Base-by-base conservation (phyloP, 805 yeast genomes). In the Sporopachydermia lactativora region DNA sequence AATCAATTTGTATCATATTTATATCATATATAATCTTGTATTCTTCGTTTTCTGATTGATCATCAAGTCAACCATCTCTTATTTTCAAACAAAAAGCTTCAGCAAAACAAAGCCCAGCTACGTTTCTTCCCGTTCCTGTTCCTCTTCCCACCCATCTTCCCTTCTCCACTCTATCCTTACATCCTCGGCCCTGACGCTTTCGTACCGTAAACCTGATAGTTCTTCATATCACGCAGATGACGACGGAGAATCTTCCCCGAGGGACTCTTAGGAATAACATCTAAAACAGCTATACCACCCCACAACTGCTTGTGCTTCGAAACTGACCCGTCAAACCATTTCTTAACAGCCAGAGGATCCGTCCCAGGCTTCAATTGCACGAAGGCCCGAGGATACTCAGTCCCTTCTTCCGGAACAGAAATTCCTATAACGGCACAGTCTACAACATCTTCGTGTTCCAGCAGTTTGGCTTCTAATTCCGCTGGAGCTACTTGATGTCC, bases 401-500 rank as follows among this genome's bases (percentile, higher is more conserved):
- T 86, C 51, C 86, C 72, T 51, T 85, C 95, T 55, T 83, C 94
- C 40, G 76, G 71, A 51, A 78, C 47, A 43, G 47, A 49, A 16
- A 59, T 76, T 42, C 96, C 96, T 47, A 84, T 83, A 41, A 86
- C 96, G 3, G 96, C 96, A 50, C 83, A 70, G 60, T 88, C 96
- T 35, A 78, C 73, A 38, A 88, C 96, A 41, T 70, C 64, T n/a
- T 70, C 70, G 61, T 83, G 84, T 49, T 75, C 80, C 43, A 76
- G 68, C 50, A 85, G 65, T 15, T 89, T 80, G 19, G 89, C 79
- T 61, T 88, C 96, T 46, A 88, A 81, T 65, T 88, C 96, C 11
- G 96, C 89, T 28, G 96, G 89, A 5, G 96, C 88, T 47, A 88
- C 75, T 65, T 95, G 79, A 62, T 86, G 95, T 47, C 96, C 96